A percentile compares a stretch with the other conserved stretches of the same genome.
These are phyloP conservation scores for Aspergillus nomiae DNA, from an alignment of 2,329 filamentous ascomycete species.

Conservation along the genomic window DNA sequence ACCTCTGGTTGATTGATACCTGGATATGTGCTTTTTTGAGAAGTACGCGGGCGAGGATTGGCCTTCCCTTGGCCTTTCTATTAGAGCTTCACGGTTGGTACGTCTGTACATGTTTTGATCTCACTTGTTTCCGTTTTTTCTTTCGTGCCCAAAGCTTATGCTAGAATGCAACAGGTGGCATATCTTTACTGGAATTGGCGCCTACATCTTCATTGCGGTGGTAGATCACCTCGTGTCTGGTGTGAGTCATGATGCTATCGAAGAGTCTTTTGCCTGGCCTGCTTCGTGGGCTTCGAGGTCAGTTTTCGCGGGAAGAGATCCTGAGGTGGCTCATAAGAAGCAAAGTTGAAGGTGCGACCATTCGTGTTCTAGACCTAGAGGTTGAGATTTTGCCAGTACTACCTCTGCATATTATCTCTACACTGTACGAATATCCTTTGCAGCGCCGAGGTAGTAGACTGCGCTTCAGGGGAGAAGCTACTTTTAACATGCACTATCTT, in stretches of 20 bases:
- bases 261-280: conserved; percentile 22
- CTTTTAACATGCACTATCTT: background rate
- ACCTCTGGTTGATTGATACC: conserved; percentile 29
- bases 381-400: background rate
- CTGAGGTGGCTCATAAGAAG: background rate
- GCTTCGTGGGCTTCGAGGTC: conserved; percentile 22
- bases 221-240: conserved; percentile 22
- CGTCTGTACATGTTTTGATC: background rate
- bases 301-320: conserved; percentile 14
- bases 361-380: background rate
- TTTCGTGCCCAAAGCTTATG: background rate
- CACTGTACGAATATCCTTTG: background rate
- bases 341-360: background rate
- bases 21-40: conserved; percentile 24
- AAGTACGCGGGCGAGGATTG: conserved; percentile 19
- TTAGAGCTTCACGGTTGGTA: conserved; percentile 37
- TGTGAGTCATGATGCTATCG: conserved; percentile 8
- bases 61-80: conserved; percentile 27
- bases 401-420: background rate
- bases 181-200: conserved; percentile 25
- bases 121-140: background rate
- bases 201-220: conserved; percentile 25
- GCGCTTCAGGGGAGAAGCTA: background rate
- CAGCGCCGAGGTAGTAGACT: background rate
- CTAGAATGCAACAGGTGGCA: conserved; percentile 19